These are phyloP conservation scores for Phytophthora melonis DNA, from an alignment of 352 stramenopile species.

Conservation along the genomic window DNA sequence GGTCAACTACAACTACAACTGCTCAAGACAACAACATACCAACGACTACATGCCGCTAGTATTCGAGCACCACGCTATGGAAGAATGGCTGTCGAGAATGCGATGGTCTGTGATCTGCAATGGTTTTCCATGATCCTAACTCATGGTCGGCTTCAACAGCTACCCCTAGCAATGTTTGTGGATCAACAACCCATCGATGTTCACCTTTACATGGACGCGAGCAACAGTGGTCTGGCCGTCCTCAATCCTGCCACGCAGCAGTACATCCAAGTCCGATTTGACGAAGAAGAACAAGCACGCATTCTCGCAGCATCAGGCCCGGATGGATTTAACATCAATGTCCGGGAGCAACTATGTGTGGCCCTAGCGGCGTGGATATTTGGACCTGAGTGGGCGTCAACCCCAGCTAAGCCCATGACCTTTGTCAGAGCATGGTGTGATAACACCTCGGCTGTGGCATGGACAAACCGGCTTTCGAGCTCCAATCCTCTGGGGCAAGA, in stretches of 20 bases:
- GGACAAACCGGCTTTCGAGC: slow-evolving; percentile 13
- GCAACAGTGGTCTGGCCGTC: background rate
- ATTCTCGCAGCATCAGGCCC: background rate
- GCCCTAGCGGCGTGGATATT: slow-evolving; percentile 2
- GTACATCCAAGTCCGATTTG: background rate
- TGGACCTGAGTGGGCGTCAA: background rate
- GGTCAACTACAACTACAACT: too few relatives aligned
- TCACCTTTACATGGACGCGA: slow-evolving; percentile 7
- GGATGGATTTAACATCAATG: too few relatives aligned
- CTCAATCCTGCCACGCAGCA: background rate
- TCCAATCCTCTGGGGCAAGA: background rate
- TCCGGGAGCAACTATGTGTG: slow-evolving; percentile 10
- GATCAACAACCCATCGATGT: too few relatives aligned
- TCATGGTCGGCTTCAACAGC: too few relatives aligned
- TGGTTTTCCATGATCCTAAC: too few relatives aligned
- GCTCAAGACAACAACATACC: too few relatives aligned
- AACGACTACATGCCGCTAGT: too few relatives aligned
- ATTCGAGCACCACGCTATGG: too few relatives aligned
- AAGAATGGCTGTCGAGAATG: too few relatives aligned
- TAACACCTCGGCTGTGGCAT: slow-evolving; percentile 5
- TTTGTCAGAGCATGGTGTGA: slow-evolving; percentile 13
- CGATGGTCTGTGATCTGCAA: too few relatives aligned
- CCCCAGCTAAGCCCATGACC: background rate
- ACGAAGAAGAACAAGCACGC: background rate
- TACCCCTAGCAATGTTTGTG: too few relatives aligned